Conservation (phyloP, 306 rosid genomes). For the Cucurbita argyrosperma region DNA sequence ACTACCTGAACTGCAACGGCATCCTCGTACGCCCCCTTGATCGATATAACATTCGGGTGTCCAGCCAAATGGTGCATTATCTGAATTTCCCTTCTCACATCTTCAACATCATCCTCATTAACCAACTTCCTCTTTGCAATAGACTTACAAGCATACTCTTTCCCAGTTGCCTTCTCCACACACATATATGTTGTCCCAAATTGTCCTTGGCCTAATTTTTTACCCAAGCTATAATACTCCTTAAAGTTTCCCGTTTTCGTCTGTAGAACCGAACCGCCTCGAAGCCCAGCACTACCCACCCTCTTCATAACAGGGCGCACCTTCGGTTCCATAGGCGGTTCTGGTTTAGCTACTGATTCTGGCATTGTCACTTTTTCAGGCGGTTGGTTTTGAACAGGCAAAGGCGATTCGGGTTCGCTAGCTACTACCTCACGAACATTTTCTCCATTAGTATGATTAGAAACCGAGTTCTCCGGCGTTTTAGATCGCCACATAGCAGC, state of each 20-base stretch:
- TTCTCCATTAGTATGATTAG: conserved; percentile 35
- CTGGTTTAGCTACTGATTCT: conserved; percentile 27
- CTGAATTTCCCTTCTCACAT: conserved; percentile 98
- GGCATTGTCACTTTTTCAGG: conserved; percentile 77
- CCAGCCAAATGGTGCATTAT: conserved; percentile 97
- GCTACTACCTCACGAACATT: conserved; percentile 23
- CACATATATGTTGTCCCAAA: conserved; percentile 76
- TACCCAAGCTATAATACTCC: conserved; percentile 66
- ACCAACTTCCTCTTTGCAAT: conserved; percentile 90
- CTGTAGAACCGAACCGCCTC: conserved; percentile 57
- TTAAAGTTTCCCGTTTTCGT: conserved; percentile 56
- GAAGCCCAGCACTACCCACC: conserved; percentile 81
- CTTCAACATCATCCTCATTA: conserved; percentile 81
- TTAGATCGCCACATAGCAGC: conserved; percentile 82
- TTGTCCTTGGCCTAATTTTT: conserved; percentile 86
- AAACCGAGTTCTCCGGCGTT: conserved; percentile 41
- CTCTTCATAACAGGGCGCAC: conserved; percentile 55
- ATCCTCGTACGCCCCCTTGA: conserved; percentile 93
- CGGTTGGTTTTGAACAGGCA: conserved; percentile 74
- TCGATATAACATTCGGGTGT: conserved; percentile 82
- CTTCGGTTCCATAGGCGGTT: conserved; percentile 22
- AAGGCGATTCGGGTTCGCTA: conserved; percentile 42
- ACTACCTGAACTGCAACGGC: conserved; percentile 87
- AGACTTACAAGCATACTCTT: conserved; percentile 76
- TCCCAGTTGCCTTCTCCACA: conserved; percentile 65